These are phyloP conservation scores for Rhododendron ferrugineum DNA, from an alignment of 148 eudicot genomes.

Conservation along the genomic window DNA sequence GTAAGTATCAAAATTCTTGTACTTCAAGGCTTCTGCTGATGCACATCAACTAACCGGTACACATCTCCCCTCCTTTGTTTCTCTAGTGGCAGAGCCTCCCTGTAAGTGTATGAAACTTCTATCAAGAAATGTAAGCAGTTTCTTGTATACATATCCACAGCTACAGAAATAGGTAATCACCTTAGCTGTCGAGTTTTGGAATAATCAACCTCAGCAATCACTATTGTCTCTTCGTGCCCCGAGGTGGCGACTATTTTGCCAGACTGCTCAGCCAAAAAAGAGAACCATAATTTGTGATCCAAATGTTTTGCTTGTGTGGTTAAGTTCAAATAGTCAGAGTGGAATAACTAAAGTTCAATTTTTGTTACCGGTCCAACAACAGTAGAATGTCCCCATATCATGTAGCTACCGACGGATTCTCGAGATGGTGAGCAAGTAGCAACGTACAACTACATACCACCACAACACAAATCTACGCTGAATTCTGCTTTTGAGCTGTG, in stretches of 20 bases:
- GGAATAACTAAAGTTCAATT: not conserved
- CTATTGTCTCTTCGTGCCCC: conserved; percentile 42
- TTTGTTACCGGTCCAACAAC: conserved; percentile 52
- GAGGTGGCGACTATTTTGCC: conserved; percentile 57
- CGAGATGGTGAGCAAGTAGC: conserved; percentile 67
- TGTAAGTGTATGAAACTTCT: conserved; percentile 12
- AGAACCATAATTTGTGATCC: not conserved
- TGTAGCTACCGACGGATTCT: conserved; percentile 36
- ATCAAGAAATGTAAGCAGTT: not conserved
- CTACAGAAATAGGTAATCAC: conserved; percentile 20
- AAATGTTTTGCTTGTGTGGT: not conserved
- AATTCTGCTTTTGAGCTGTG: not conserved
- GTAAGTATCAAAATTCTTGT: not conserved
- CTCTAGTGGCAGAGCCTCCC: conserved; percentile 37
- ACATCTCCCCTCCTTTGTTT: conserved; percentile 51
- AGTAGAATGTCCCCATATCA: conserved; percentile 68
- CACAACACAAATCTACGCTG: not conserved
- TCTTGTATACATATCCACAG: not conserved
- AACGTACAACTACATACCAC: conserved; percentile 48
- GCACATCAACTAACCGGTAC: conserved; percentile 46
- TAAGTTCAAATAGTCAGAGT: not conserved
- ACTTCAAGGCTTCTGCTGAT: conserved; percentile 17
- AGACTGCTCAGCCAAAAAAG: conserved; percentile 26
- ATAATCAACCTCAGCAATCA: conserved; percentile 54
- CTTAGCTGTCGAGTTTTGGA: conserved; percentile 38